Conservation (phyloP, 1,284 basidiomycete species). For the Apiotrichum mycotoxinovorans region DNA sequence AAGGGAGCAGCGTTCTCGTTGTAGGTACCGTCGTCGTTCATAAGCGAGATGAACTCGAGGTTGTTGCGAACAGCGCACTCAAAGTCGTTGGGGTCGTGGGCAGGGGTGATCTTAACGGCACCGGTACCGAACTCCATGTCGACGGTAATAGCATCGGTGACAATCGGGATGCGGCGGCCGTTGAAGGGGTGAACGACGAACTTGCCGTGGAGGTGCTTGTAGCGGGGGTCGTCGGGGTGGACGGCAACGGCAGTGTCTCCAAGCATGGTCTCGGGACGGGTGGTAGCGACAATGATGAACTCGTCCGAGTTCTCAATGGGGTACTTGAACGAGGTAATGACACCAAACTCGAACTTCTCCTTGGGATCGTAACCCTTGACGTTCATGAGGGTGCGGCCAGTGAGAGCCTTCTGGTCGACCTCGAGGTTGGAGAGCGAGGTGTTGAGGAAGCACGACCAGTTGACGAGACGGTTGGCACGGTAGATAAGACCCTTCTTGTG, state of each 20-base stretch:
- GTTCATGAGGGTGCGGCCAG: slow-evolving; percentile 78
- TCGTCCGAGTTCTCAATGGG: slow-evolving; percentile 78
- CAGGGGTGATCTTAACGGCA: slow-evolving; percentile 99
- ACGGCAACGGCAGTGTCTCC: slow-evolving; percentile 98
- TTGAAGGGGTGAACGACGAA: slow-evolving; percentile 89
- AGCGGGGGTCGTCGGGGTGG: slow-evolving; percentile 89
- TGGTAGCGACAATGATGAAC: slow-evolving; percentile 90
- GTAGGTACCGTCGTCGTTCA: slow-evolving; percentile 96
- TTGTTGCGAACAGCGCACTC: slow-evolving; percentile 87
- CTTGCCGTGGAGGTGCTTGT: slow-evolving; percentile 95
- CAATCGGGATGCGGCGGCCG: slow-evolving; percentile 79
- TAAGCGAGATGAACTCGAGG: slow-evolving; percentile 88
- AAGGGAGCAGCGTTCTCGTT: slow-evolving; percentile 87
- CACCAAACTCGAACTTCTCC: slow-evolving; percentile 96
- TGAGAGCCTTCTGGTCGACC: slow-evolving; percentile 92
- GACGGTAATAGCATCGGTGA: slow-evolving; percentile 78
- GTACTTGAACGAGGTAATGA: slow-evolving; percentile 93
- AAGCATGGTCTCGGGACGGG: slow-evolving; percentile 97
- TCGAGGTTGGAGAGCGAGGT: slow-evolving; percentile 97
- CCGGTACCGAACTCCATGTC: slow-evolving; percentile 98
- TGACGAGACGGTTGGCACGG: slow-evolving; percentile 93
- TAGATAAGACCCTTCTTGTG: slow-evolving; percentile 94
- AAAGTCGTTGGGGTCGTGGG: slow-evolving; percentile 97
- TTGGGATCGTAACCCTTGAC: slow-evolving; percentile 93
- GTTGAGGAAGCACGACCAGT: slow-evolving; percentile 96